These are phyloP conservation scores for Aphelidium insulamus DNA, from an alignment of 371 early-diverging fungal species.

Conservation along the genomic window DNA sequence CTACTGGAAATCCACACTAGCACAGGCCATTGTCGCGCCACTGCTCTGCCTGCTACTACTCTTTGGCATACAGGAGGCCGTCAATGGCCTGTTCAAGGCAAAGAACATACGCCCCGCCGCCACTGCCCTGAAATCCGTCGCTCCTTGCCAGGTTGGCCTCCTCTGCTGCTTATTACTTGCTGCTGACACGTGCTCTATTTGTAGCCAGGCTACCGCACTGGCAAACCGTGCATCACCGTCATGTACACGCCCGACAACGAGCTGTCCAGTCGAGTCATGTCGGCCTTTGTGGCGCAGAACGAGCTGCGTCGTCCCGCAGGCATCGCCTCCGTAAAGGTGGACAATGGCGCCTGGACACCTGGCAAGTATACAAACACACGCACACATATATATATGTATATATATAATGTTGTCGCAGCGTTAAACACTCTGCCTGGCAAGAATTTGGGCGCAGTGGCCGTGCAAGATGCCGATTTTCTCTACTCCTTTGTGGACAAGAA, in stretches of 20 bases:
- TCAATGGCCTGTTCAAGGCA: conserved; percentile 17
- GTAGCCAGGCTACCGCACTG: conserved; percentile 13
- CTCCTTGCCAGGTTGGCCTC: conserved; percentile 21
- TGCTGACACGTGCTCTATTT: background rate
- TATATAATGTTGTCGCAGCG: conserved; percentile 8
- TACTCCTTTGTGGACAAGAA: conserved; percentile 30
- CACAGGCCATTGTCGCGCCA: conserved; percentile 33
- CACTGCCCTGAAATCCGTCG: conserved; percentile 22
- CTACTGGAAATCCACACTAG: conserved; percentile 26
- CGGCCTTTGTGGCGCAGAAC: conserved; percentile 17
- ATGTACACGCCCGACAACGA: conserved; percentile 29
- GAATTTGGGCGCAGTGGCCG: conserved; percentile 27
- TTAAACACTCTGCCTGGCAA: conserved; percentile 10
- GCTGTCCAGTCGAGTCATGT: conserved; percentile 17
- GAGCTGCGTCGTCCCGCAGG: conserved; percentile 11
- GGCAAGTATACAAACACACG: conserved; percentile 6
- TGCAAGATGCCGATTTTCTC: conserved; percentile 24
- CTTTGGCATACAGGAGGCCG: conserved; percentile 32
- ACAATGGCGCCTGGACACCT: conserved; percentile 4
- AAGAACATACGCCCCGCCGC: conserved; percentile 20
- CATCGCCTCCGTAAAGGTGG: conserved; percentile 1
- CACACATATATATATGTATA: conserved; percentile 4
- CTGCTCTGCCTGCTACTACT: conserved; percentile 34
- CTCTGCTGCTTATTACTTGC: background rate
- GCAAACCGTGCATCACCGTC: conserved; percentile 29